Conservation (phyloP, 768 basidiomycete species). For the Auriscalpium orientale region DNA sequence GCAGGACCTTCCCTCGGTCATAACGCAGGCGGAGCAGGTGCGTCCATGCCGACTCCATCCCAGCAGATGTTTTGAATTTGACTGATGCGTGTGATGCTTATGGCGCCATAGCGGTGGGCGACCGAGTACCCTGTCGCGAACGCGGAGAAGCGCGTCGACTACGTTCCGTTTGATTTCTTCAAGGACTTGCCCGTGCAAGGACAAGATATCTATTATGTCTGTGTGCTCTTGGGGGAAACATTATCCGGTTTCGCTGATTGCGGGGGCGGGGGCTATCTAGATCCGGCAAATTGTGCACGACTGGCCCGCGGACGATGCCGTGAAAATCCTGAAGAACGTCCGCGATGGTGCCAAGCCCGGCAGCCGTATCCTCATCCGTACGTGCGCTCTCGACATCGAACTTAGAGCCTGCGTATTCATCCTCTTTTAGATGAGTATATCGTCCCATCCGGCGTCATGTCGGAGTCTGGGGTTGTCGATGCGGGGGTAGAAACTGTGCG, state of each 20-base stretch:
- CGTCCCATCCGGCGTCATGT: neutral
- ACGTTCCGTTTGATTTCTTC: constrained; percentile 12
- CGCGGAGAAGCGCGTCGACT: neutral
- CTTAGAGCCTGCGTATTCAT: neutral
- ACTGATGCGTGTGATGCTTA: too few relatives aligned
- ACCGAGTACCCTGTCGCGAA: neutral
- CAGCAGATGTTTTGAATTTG: too few relatives aligned
- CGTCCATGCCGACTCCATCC: neutral
- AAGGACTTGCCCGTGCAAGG: constrained; percentile 12
- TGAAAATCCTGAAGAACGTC: constrained; percentile 24
- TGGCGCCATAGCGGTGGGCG: neutral
- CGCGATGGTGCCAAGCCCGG: constrained; percentile 21
- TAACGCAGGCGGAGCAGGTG: constrained; percentile 16
- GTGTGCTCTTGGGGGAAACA: neutral
- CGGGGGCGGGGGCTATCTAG: neutral
- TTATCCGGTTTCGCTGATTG: neutral
- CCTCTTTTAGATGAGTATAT: neutral
- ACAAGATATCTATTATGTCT: neutral
- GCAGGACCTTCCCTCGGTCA: constrained; percentile 24
- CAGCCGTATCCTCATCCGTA: constrained; percentile 28
- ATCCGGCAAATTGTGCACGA: constrained; percentile 23
- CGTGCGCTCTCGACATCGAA: neutral
- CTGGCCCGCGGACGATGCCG: constrained; percentile 29
- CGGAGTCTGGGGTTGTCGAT: neutral
- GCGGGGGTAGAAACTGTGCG: neutral